Conservation (phyloP, 345 rosid genomes). For the Acer campestre region DNA sequence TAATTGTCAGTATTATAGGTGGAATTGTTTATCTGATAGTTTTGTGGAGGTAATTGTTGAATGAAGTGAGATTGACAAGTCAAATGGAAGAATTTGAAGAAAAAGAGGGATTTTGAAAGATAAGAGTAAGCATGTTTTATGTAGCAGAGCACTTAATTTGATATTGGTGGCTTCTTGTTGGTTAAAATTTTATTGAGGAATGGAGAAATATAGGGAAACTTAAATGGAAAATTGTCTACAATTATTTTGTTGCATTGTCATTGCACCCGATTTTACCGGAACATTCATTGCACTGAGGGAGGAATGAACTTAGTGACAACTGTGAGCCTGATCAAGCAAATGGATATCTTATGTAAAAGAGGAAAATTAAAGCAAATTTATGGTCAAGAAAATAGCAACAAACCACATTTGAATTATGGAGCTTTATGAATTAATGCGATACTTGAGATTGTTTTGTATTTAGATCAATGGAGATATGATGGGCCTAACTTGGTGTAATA, state of each 20-base stretch:
- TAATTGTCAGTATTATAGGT: not conserved
- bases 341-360: not conserved
- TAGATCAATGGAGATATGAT: not conserved
- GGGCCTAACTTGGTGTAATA: not conserved
- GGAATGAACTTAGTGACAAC: constrained; percentile 18
- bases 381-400: not conserved
- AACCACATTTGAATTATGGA: not conserved
- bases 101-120: constrained; percentile 24
- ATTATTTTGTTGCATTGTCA: constrained; percentile 14
- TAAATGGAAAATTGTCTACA: constrained; percentile 9
- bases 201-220: constrained; percentile 22
- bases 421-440: constrained; percentile 4
- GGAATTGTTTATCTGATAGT: constrained; percentile 8
- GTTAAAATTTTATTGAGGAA: not conserved
- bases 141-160: constrained; percentile 27
- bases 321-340: not conserved
- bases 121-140: constrained; percentile 19
- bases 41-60: constrained; percentile 11
- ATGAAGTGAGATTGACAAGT: constrained; percentile 41
- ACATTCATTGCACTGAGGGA: constrained; percentile 5
- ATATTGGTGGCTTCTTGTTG: not conserved
- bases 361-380: constrained; percentile 12
- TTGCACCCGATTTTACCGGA: constrained; percentile 8
- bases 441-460: not conserved
- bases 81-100: constrained; percentile 30